phyloP scores from a whole-genome alignment of 441 rosid genomes.

The Pelargonium myrrhifolium region DNA sequence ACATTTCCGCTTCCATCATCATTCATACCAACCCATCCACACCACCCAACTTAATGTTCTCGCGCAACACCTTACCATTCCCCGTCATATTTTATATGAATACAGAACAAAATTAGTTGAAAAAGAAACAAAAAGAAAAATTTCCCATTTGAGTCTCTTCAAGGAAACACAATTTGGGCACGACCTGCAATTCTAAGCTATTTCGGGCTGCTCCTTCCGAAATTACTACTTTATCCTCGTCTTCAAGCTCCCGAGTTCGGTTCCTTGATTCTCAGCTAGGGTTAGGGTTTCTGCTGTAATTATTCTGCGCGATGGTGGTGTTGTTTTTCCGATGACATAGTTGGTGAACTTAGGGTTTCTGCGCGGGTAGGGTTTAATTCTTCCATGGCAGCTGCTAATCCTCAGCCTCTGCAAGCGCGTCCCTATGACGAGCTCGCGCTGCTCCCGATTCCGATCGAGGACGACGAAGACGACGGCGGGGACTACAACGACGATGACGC shows the following conservation, averaged over 20 bases:
- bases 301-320: background rate
- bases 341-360: constrained; percentile 7
- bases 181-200: constrained; percentile 31
- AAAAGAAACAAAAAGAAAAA: background rate
- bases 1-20: background rate
- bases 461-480: constrained; percentile 32
- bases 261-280: constrained; percentile 13
- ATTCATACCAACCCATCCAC: background rate
- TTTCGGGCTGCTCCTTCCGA: constrained; percentile 12
- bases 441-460: constrained; percentile 35
- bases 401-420: constrained; percentile 45
- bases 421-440: constrained; percentile 33
- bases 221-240: background rate
- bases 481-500: constrained; percentile 27
- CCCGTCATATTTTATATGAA: background rate
- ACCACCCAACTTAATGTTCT: too few species aligned
- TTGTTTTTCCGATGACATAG: constrained; percentile 31
- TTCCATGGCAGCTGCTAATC: constrained; percentile 49
- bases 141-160: constrained; percentile 29
- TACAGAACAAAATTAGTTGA: background rate
- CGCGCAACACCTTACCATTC: background rate
- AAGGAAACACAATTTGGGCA: constrained; percentile 27
- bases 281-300: constrained; percentile 32
- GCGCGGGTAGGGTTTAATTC: background rate
- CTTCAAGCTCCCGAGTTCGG: constrained; percentile 10